Percentiles rank a stretch among this genome's conserved stretches.
phyloP scores from a whole-genome alignment of 345 rosid species.

The Ceriops decandra region DNA sequence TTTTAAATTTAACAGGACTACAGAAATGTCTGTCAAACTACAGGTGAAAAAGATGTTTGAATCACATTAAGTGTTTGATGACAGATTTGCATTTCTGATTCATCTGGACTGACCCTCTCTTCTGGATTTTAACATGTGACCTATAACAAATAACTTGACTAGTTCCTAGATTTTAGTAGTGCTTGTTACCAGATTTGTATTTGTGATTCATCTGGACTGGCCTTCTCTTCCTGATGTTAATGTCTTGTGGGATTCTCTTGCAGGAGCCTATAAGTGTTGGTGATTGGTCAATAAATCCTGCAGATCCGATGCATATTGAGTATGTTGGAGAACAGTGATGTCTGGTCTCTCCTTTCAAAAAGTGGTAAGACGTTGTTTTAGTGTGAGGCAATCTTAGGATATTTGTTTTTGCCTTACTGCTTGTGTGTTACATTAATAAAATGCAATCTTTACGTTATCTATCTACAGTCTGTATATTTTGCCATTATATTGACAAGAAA shows the following conservation, averaged over 20 bases:
- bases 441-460: slow-evolving; percentile 11
- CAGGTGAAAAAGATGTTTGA: not conserved
- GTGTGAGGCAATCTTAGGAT: slow-evolving; percentile 33
- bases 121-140: not conserved
- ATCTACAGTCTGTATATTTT: slow-evolving; percentile 2
- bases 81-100: not conserved
- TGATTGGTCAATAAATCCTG: not conserved
- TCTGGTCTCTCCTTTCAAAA: slow-evolving; percentile 24
- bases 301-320: slow-evolving; percentile 9
- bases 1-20: not conserved
- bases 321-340: slow-evolving; percentile 11
- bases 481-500: slow-evolving; percentile 46
- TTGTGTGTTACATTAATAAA: slow-evolving; percentile 34
- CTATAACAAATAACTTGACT: not conserved
- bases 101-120: not conserved
- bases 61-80: not conserved
- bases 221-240: not conserved
- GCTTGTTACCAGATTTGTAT: not conserved
- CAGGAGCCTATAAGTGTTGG: slow-evolving; percentile 23
- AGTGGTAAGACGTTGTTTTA: slow-evolving; percentile 63
- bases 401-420: slow-evolving; percentile 28
- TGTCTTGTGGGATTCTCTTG: slow-evolving; percentile 2
- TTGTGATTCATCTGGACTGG: not conserved
- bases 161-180: not conserved
- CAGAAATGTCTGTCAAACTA: not conserved